Base-by-base conservation (phyloP, 2,329 filamentous ascomycete species). In the Triangularia verruculosa region DNA sequence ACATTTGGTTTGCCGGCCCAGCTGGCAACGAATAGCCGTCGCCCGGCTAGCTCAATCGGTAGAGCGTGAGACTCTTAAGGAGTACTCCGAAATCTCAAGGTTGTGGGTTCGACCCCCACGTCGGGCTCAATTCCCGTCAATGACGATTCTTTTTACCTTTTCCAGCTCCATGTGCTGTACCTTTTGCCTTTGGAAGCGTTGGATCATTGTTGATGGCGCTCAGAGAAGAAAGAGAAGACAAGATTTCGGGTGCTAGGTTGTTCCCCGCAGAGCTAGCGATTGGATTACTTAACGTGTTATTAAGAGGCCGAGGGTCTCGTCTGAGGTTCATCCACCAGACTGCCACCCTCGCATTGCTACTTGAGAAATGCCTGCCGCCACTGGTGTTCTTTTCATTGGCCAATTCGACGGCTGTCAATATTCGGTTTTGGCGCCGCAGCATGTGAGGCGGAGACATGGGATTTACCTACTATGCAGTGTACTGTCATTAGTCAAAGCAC, bases 1-100 rank as follows among this genome's bases (percentile, higher is more conserved):
- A 27, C 13, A 1, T 39, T 3, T 12, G 51, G 30, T 5, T 43
- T n/a, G n/a, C n/a, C n/a, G n/a, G n/a, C n/a, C n/a, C n/a, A n/a
- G n/a, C n/a, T n/a, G 8, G 15, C 39, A 47, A 47, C 39, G n/a
- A 47, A 47, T 47, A 47, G 39, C 39, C 39, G 39, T 47, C 8
- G 81, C 81, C 81, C 78, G 81, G 82, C 80, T 87, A 86, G 84
- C 84, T 86, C 84, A 86, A 86, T 86, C 83, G 83, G 83, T 88
- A 89, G 86, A 89, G 85, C 86, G 85, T 88, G 82, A 87, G 86
- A 88, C 86, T 88, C 86, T 85, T 84, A 84, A 83, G 55, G 56
- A 62, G 27, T 62, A 56, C 43, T 60, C 58, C 61, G 55, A 58
- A 47, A 47, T 47, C 39, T 47, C 39, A 47, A 47, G 39, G 39